Percentiles rank a stretch among this genome's conserved stretches.
These are phyloP conservation scores for Arachnopeziza araneosa DNA, from an alignment of 2,329 filamentous ascomycete species.

Conservation along the genomic window DNA sequence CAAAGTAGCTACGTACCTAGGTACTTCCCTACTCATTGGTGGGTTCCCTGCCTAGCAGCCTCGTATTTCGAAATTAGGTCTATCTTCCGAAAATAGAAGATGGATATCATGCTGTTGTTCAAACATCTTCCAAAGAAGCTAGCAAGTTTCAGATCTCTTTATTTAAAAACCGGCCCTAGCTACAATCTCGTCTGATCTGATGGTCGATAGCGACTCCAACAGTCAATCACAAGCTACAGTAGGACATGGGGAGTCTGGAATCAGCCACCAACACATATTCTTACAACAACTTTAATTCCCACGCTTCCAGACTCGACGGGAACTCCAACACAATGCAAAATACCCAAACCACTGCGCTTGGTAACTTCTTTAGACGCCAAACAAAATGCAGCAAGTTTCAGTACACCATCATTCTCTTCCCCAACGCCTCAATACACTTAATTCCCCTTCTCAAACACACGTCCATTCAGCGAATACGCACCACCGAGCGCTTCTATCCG, in stretches of 20 bases:
- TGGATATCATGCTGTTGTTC: too few species aligned
- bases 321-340: neutral
- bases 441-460: constrained; percentile 23
- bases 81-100: too few species aligned
- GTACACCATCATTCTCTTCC: neutral
- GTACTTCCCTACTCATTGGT: too few species aligned
- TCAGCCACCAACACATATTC: neutral
- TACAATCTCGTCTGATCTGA: neutral
- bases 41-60: too few species aligned
- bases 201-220: neutral
- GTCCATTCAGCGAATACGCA: constrained; percentile 88
- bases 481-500: constrained; percentile 79
- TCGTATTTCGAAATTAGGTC: too few species aligned
- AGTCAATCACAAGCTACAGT: neutral
- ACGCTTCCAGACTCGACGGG: neutral
- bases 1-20: too few species aligned
- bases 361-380: neutral
- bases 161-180: neutral
- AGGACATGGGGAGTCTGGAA: neutral
- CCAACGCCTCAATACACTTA: neutral
- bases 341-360: neutral
- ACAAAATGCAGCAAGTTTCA: neutral
- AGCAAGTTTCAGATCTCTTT: neutral
- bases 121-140: too few species aligned
- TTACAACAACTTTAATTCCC: neutral